Conservation (phyloP, 805 yeast genomes). For the Hanseniaspora meyeri region DNA sequence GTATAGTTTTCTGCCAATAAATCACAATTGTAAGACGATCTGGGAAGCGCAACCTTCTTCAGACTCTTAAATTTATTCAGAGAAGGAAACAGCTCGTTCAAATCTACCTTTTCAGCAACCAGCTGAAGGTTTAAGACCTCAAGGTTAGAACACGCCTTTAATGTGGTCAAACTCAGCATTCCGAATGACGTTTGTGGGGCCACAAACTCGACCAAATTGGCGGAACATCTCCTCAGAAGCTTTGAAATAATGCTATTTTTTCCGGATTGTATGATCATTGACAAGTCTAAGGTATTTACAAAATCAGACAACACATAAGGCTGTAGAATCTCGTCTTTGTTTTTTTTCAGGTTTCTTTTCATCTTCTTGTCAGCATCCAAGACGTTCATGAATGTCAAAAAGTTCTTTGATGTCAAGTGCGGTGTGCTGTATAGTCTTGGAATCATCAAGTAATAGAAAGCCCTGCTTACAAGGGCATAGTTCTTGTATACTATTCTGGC, state of each 20-base stretch:
- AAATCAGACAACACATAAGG: constrained; percentile 15
- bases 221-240: constrained; percentile 62
- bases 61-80: constrained; percentile 49
- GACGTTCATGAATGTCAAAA: constrained; percentile 58
- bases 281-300: constrained; percentile 58
- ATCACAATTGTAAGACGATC: constrained; percentile 68
- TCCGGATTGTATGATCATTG: constrained; percentile 77
- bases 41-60: constrained; percentile 72
- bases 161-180: constrained; percentile 69
- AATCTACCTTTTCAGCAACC: constrained; percentile 81
- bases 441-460: constrained; percentile 48
- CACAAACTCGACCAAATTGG: constrained; percentile 50
- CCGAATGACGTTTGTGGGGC: constrained; percentile 97
- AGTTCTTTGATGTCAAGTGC: constrained; percentile 50
- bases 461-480: constrained; percentile 46
- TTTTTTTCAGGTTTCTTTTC: constrained; percentile 19
- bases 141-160: constrained; percentile 56
- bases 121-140: constrained; percentile 62
- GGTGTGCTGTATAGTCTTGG: constrained; percentile 60
- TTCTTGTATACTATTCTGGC: constrained; percentile 33
- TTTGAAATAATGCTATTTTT: constrained; percentile 83
- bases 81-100: constrained; percentile 66
- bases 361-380: constrained; percentile 38
- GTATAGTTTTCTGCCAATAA: constrained; percentile 21
- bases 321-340: constrained; percentile 31